Percentiles rank a stretch among this genome's conserved stretches.
Evolutionary conservation across 225 moss, liverwort and hornwort genomes (phyloP).

Genomic region (Sphagnum contortum): DNA sequence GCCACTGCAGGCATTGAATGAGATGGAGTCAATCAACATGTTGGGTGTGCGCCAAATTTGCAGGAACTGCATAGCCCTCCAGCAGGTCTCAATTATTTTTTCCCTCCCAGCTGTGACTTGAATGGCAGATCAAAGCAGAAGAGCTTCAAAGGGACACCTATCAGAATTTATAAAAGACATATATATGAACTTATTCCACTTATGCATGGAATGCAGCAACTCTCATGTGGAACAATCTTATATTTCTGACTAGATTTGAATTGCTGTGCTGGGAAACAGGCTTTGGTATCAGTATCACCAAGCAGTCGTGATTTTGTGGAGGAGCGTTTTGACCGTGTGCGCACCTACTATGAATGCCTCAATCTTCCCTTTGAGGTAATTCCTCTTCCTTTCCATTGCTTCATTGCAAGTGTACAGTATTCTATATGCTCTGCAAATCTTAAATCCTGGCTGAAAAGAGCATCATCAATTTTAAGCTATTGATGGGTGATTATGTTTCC

Average conservation of each 20-base stretch:
- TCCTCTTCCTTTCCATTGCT: slow-evolving; percentile 3
- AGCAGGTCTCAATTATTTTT: slow-evolving; percentile 43
- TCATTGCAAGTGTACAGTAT: not conserved
- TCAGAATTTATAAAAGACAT: too few relatives aligned
- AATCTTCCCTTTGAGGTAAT: slow-evolving; percentile 95
- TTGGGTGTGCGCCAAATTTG: slow-evolving; percentile 94
- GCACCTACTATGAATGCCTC: slow-evolving; percentile 84
- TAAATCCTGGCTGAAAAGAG: not conserved
- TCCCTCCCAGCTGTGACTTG: too few relatives aligned
- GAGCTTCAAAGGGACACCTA: too few relatives aligned
- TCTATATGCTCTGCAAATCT: too few relatives aligned
- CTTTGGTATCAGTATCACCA: slow-evolving; percentile 79
- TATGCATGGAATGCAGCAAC: not conserved
- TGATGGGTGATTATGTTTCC: not conserved
- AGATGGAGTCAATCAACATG: slow-evolving; percentile 86
- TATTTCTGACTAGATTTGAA: too few relatives aligned
- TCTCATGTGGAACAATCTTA: too few relatives aligned
- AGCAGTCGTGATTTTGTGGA: slow-evolving; percentile 71
- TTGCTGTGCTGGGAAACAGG: slow-evolving; percentile 22
- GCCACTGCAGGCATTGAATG: slow-evolving; percentile 57
- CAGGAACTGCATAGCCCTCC: slow-evolving; percentile 90
- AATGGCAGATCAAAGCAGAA: too few relatives aligned
- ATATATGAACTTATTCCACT: too few relatives aligned
- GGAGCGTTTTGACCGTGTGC: slow-evolving; percentile 88
- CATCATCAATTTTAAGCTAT: not conserved